Conservation (phyloP, 495 filamentous ascomycete species). For the Xylaria palmicola region DNA sequence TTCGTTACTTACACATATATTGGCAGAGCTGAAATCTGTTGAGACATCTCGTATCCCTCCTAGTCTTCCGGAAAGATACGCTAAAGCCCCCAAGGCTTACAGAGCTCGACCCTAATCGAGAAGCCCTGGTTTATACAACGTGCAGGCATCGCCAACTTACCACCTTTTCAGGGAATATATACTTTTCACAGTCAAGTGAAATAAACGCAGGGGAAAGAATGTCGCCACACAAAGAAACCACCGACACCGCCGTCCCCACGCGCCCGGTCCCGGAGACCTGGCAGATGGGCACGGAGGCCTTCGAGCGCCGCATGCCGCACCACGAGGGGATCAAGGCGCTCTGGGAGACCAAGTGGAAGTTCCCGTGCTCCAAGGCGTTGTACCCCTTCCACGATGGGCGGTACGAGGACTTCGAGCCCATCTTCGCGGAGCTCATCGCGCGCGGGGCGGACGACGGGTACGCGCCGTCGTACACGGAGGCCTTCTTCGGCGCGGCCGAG, state of each 20-base stretch:
- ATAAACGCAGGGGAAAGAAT: not conserved
- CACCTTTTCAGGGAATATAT: too few species aligned
- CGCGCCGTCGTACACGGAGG: constrained; percentile 60
- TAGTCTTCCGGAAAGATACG: not conserved
- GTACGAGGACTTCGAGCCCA: constrained; percentile 69
- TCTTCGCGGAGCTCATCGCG: constrained; percentile 61
- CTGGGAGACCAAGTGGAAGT: constrained; percentile 82
- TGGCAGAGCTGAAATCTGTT: too few species aligned
- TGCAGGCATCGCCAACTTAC: not conserved
- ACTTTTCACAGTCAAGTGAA: too few species aligned
- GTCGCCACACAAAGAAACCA: constrained; percentile 3
- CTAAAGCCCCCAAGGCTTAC: not conserved
- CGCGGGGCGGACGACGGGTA: constrained; percentile 63
- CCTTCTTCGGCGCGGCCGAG: constrained; percentile 60
- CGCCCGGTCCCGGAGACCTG: constrained; percentile 22
- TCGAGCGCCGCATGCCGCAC: constrained; percentile 55
- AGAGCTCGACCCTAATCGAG: not conserved
- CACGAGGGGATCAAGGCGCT: constrained; percentile 70
- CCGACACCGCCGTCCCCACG: not conserved
- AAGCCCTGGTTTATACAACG: not conserved
- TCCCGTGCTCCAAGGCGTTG: constrained; percentile 62
- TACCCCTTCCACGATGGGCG: constrained; percentile 79
- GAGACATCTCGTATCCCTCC: not conserved
- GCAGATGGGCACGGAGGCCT: constrained; percentile 49
- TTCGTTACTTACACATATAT: too few species aligned